These are phyloP conservation scores for Sporothrix phasma DNA, from an alignment of 2,329 filamentous ascomycete species.

Conservation along the genomic window DNA sequence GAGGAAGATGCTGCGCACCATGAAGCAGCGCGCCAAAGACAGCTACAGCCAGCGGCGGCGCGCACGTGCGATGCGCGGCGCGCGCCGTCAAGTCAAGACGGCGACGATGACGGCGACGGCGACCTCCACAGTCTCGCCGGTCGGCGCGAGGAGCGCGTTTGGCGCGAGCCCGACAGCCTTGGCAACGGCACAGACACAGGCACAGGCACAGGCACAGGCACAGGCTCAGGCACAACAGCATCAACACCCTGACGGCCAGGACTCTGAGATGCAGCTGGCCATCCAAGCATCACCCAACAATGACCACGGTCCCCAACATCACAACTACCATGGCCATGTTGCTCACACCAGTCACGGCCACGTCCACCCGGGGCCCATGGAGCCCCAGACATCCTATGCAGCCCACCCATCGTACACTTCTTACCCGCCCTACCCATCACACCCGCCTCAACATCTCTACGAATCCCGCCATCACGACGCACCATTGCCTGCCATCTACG, in stretches of 20 bases:
- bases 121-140: background rate
- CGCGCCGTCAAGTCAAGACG: background rate
- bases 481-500: background rate
- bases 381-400: background rate
- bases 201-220: background rate
- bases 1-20: slow-evolving; percentile 3
- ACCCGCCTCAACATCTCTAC: background rate
- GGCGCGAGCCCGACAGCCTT: background rate
- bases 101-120: background rate
- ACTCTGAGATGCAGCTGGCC: background rate
- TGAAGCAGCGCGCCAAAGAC: slow-evolving; percentile 13
- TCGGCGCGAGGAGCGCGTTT: background rate
- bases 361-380: background rate
- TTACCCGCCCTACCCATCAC: background rate
- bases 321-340: background rate
- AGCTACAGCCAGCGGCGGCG: slow-evolving; percentile 14
- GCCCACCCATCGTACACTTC: background rate
- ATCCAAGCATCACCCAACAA: background rate
- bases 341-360: background rate
- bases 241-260: background rate
- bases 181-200: background rate
- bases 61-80: background rate
- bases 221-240: too few species aligned
- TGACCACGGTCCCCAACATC: background rate
- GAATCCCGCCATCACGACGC: background rate